phyloP scores from a whole-genome alignment of 805 yeast genomes.

The Wickerhamomyces hampshirensis region DNA sequence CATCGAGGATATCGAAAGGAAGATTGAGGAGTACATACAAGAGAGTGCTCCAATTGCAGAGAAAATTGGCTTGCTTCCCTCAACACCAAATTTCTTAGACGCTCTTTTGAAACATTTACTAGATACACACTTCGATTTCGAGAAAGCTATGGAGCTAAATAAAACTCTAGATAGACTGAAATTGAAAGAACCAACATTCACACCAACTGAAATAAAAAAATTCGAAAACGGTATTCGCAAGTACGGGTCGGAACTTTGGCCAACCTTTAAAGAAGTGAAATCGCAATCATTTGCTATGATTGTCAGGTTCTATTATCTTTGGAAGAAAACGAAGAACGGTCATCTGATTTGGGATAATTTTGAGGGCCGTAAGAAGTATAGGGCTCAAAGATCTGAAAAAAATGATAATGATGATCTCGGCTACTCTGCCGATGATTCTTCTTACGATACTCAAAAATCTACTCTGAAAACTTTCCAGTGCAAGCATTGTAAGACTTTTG shows the following conservation, averaged over 20 bases:
- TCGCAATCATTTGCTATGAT: conserved; percentile 72
- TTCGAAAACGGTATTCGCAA: conserved; percentile 74
- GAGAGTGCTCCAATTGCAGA: conserved; percentile 55
- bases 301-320: conserved; percentile 81
- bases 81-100: conserved; percentile 82
- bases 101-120: conserved; percentile 54
- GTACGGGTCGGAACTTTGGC: conserved; percentile 75
- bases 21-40: conserved; percentile 50
- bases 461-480: conserved; percentile 47
- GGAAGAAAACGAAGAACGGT: conserved; percentile 86
- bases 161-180: conserved; percentile 46
- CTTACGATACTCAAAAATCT: conserved; percentile 56
- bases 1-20: conserved; percentile 18
- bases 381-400: conserved; percentile 25
- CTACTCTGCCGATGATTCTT: conserved; percentile 59
- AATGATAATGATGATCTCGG: conserved; percentile 18
- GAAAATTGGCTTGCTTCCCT: conserved; percentile 46
- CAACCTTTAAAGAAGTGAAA: conserved; percentile 65
- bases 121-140: conserved; percentile 45
- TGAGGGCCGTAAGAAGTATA: conserved; percentile 68
- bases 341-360: conserved; percentile 76
- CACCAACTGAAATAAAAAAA: conserved; percentile 51
- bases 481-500: conserved; percentile 60
- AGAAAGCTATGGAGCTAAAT: conserved; percentile 42
- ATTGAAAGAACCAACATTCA: conserved; percentile 75